These are phyloP conservation scores for Salix udensis DNA, from an alignment of 345 rosid genomes.

Conservation along the genomic window DNA sequence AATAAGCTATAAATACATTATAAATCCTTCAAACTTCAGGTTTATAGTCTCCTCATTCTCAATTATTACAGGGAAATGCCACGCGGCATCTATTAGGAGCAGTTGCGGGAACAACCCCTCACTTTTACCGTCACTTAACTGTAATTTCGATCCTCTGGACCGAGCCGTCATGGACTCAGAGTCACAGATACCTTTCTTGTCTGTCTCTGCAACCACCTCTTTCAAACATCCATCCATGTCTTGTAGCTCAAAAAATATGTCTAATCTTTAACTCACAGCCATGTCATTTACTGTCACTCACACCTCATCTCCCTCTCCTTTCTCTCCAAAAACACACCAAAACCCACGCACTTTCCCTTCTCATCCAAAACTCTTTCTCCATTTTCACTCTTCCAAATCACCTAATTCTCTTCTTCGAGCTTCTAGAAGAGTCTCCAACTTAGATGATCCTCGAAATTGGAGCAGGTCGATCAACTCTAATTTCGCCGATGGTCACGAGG, in stretches of 20 bases:
- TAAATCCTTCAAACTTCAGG: too few relatives aligned
- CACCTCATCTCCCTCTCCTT: slow-evolving; percentile 11
- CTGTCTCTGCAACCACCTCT: too few relatives aligned
- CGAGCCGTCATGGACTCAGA: too few relatives aligned
- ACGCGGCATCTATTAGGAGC: too few relatives aligned
- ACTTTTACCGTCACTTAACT: too few relatives aligned
- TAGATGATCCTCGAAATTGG: slow-evolving; percentile 61
- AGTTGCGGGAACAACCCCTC: too few relatives aligned
- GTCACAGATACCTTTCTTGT: too few relatives aligned
- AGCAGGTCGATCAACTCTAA: slow-evolving; percentile 57
- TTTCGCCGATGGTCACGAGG: slow-evolving; percentile 18
- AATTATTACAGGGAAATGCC: too few relatives aligned
- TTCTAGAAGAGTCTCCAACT: slow-evolving; percentile 24
- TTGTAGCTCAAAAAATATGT: neutral
- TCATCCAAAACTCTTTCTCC: neutral
- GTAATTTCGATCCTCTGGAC: too few relatives aligned
- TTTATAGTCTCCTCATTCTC: too few relatives aligned
- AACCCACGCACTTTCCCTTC: neutral
- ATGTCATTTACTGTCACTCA: slow-evolving; percentile 29
- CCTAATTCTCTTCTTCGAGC: slow-evolving; percentile 11
- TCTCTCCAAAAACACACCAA: neutral
- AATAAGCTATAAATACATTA: too few relatives aligned
- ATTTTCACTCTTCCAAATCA: neutral
- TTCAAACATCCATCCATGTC: too few relatives aligned
- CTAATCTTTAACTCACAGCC: neutral